Evolutionary conservation across 1,284 basidiomycete species (phyloP), one percentile per base, ranked within the genome.

Genomic region (Pisolithus thermaeus): DNA sequence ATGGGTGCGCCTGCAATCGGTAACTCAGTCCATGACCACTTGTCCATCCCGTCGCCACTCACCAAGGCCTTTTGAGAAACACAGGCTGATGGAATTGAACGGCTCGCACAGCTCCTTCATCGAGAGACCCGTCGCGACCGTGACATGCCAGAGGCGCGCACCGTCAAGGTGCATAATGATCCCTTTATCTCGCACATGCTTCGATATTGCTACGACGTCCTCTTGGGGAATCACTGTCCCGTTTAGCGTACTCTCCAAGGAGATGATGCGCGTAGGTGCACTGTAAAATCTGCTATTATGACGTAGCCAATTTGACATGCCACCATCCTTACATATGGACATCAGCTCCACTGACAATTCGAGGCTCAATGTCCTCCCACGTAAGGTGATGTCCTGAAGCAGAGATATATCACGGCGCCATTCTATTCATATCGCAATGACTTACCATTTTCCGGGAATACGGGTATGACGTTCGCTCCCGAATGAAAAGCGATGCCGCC

Each of bases 41-140:
- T 27, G 38, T 27, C 28, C 25, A 46, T 36, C 11, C 22, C 42
- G 41, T n/a, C 48, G 56, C 38, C 16, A 56, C 67, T 52, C 56
- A 87, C 87, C 88, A 42, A 98, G 78, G 41, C 96, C 96, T 73
- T 99, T 99, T 75, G 91, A 95, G 66, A 99, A 83, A 73, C 97
- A 99, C n/a, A 97, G 66, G 56, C 90, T 94, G 57, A 94, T 84
- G 1, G 90, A 84, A 66, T 99, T 94, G 69, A 98, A 97, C 0
- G 95, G 94, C 20, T 79, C 83, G 62, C 90, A 89, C 4, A 98
- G 81, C 58, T 89, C 86, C 52, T 83, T 80, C 47, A 98, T 65
- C 3, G 83, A 71, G n/a, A 73, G 78, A 25, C 79, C 83, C 6
- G 89, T 87, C 67, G 85, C 87, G 9, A 80, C 78, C 4, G 90